Conservation (phyloP, 2,329 filamentous ascomycete species). For the Septoria linicola region DNA sequence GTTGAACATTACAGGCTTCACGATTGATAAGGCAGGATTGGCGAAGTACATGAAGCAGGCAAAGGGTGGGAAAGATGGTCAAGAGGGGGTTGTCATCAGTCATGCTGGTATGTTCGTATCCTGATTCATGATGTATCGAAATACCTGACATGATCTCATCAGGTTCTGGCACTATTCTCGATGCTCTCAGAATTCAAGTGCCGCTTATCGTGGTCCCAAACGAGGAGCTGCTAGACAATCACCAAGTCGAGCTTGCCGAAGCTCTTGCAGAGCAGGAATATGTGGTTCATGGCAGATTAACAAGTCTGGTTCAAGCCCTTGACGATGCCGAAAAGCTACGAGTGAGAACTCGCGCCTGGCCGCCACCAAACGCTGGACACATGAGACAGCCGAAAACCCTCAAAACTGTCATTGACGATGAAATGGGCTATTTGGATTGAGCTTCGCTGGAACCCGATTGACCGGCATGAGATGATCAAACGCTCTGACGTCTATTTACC, state of each 20-base stretch:
- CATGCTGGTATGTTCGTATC: conserved; percentile 69
- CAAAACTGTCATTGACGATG: conserved; percentile 56
- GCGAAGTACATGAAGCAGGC: conserved; percentile 57
- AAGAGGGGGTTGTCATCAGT: conserved; percentile 74
- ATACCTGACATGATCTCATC: not conserved
- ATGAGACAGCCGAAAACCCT: conserved; percentile 45
- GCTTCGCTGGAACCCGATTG: too few species aligned
- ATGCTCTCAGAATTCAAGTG: conserved; percentile 70
- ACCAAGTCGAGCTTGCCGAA: conserved; percentile 82
- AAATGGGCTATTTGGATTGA: conserved; percentile 57
- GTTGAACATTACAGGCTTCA: conserved; percentile 61
- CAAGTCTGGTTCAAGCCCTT: conserved; percentile 54
- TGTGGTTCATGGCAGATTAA: conserved; percentile 67
- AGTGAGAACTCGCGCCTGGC: conserved; percentile 48
- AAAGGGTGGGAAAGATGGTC: conserved; percentile 43
- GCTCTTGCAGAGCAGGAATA: conserved; percentile 74
- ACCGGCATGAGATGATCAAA: too few species aligned
- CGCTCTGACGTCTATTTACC: not conserved
- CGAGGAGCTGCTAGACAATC: conserved; percentile 76
- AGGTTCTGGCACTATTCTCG: conserved; percentile 90
- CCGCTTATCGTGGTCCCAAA: conserved; percentile 92
- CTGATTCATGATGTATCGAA: not conserved
- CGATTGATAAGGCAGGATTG: conserved; percentile 63
- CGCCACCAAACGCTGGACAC: conserved; percentile 49
- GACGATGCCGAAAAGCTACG: conserved; percentile 50